Percentiles rank a stretch among this genome's conserved stretches.
phyloP scores from a whole-genome alignment of 805 yeast genomes.

The Spathaspora gorwiae region DNA sequence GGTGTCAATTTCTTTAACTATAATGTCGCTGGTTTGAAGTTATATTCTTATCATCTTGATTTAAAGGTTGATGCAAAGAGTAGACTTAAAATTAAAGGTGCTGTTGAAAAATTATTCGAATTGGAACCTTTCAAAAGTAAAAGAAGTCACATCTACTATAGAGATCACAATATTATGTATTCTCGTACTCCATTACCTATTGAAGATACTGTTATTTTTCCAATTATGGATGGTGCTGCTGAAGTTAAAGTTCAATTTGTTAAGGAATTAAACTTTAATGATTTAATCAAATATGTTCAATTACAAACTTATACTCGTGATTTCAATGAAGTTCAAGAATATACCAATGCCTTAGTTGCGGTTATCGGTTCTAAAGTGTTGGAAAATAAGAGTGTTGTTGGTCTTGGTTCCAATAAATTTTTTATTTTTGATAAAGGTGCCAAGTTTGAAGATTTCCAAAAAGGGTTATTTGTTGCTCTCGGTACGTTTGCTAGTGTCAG shows the following conservation, averaged over 20 bases:
- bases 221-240: neutral
- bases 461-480: constrained; percentile 3
- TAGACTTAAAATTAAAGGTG: constrained; percentile 1
- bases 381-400: constrained; percentile 3
- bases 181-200: constrained; percentile 5
- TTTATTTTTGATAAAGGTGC: constrained; percentile 6
- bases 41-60: constrained; percentile 6
- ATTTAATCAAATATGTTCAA: constrained; percentile 4
- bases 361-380: constrained; percentile 5
- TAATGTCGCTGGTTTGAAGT: constrained; percentile 1
- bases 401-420: constrained; percentile 6
- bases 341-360: constrained; percentile 6
- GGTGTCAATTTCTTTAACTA: constrained; percentile 6
- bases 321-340: constrained; percentile 7
- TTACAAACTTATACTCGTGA: constrained; percentile 4
- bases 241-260: constrained; percentile 4
- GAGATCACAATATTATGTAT: constrained; percentile 2
- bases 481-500: constrained; percentile 7
- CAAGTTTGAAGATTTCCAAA: constrained; percentile 1
- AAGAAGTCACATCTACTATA: constrained; percentile 3
- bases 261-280: constrained; percentile 5
- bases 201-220: constrained; percentile 3
- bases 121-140: constrained; percentile 8
- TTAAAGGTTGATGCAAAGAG: neutral
- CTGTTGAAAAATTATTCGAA: constrained; percentile 4